Percentiles rank a stretch among this genome's conserved stretches.
Evolutionary conservation across 352 stramenopile species (phyloP).

Genomic region (Aphanomyces euteiches): DNA sequence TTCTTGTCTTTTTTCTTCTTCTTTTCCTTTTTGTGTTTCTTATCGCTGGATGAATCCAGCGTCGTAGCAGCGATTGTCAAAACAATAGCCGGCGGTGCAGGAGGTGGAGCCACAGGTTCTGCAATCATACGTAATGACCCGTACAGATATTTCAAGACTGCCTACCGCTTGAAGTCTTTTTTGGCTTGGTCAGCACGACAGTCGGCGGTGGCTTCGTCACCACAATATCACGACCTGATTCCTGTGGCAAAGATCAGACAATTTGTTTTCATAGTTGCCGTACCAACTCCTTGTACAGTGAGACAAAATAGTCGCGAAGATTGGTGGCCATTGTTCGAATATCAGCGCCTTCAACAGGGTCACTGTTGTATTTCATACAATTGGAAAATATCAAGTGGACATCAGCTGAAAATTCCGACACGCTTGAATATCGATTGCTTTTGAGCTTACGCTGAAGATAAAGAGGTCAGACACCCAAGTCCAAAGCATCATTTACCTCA

Average conservation of each 20-base stretch:
- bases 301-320: slow-evolving; percentile 73
- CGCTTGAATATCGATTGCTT: slow-evolving; percentile 65
- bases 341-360: slow-evolving; percentile 77
- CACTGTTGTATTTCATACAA: slow-evolving; percentile 87
- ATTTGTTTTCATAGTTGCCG: slow-evolving; percentile 35
- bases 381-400: slow-evolving; percentile 87
- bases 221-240: slow-evolving; percentile 3
- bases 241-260: slow-evolving; percentile 26
- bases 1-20: slow-evolving; percentile 66
- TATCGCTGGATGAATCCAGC: background rate
- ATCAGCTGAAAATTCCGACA: slow-evolving; percentile 79
- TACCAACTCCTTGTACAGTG: slow-evolving; percentile 69
- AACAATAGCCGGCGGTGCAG: no score
- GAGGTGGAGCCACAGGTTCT: no score
- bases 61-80: no score
- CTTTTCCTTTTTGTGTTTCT: slow-evolving; percentile 55
- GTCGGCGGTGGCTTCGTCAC: slow-evolving; percentile 15
- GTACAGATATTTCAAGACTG: no score
- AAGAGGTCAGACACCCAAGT: background rate
- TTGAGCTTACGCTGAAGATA: slow-evolving; percentile 61
- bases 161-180: no score
- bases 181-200: background rate
- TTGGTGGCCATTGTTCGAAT: slow-evolving; percentile 83
- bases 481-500: slow-evolving; percentile 34
- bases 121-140: no score